phyloP scores from a whole-genome alignment of 2,329 filamentous ascomycete species.

The Aspergillus neoniger region DNA sequence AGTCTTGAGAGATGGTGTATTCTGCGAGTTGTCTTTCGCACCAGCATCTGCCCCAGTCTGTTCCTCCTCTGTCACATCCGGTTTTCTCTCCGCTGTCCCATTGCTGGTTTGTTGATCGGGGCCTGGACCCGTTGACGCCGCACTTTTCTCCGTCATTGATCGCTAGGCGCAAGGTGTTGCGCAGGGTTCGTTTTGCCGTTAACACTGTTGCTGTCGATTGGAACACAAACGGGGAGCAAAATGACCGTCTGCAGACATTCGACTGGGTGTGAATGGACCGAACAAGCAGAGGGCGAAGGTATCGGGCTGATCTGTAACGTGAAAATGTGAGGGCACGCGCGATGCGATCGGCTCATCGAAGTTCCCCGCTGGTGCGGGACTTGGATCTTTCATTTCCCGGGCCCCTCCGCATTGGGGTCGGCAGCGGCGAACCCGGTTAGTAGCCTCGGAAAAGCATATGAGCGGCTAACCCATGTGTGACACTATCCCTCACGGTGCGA shows the following conservation, averaged over 20 bases:
- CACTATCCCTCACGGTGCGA: neutral
- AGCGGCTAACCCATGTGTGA: neutral
- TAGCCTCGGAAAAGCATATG: slow-evolving; percentile 10
- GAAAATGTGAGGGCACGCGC: slow-evolving; percentile 17
- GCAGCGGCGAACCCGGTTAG: slow-evolving; percentile 5
- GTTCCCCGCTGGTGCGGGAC: slow-evolving; percentile 25
- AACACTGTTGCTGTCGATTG: slow-evolving; percentile 16
- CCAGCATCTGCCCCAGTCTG: slow-evolving; percentile 31
- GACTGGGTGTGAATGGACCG: slow-evolving; percentile 8
- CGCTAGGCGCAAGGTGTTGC: slow-evolving; percentile 26
- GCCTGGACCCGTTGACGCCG: slow-evolving; percentile 25
- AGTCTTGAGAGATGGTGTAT: slow-evolving; percentile 34
- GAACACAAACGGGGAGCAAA: slow-evolving; percentile 23
- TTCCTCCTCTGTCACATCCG: slow-evolving; percentile 22
- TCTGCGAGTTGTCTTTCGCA: slow-evolving; percentile 30
- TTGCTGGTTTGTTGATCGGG: slow-evolving; percentile 33
- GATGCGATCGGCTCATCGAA: slow-evolving; percentile 19
- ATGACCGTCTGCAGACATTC: slow-evolving; percentile 34
- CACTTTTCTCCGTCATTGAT: slow-evolving; percentile 36
- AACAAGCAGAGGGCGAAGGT: slow-evolving; percentile 7
- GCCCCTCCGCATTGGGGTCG: slow-evolving; percentile 25
- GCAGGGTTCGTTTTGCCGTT: slow-evolving; percentile 24
- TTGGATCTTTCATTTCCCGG: slow-evolving; percentile 21
- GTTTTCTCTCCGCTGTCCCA: slow-evolving; percentile 28
- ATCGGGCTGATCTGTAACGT: slow-evolving; percentile 16